Evolutionary conservation across 805 yeast genomes (phyloP).

Genomic region (Yamadazyma insecticola): DNA sequence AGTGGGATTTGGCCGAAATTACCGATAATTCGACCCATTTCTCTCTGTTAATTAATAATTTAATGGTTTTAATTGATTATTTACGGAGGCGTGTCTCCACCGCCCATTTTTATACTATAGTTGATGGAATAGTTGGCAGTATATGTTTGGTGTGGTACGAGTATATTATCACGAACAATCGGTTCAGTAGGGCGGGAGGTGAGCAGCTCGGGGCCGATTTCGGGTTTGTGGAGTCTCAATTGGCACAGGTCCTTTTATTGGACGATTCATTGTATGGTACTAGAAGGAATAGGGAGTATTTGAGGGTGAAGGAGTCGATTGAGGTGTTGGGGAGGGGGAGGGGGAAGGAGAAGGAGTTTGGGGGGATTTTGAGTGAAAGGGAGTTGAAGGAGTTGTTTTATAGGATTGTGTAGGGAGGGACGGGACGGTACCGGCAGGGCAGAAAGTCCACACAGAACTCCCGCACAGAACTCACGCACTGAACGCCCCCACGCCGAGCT

Average conservation of each 20-base stretch:
- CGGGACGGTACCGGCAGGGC: too few relatives aligned
- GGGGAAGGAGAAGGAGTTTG: too few relatives aligned
- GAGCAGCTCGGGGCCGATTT: constrained; percentile 30
- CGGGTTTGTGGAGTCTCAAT: constrained; percentile 13
- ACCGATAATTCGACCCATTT: constrained; percentile 17
- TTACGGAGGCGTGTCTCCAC: constrained; percentile 19
- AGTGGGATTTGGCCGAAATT: constrained; percentile 23
- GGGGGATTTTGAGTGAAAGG: too few relatives aligned
- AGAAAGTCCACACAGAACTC: too few relatives aligned
- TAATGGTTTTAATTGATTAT: constrained; percentile 23
- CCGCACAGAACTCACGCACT: too few relatives aligned
- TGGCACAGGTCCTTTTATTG: constrained; percentile 18
- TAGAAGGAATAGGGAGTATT: constrained; percentile 17
- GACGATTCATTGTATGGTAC: constrained; percentile 14
- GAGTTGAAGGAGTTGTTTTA: too few relatives aligned
- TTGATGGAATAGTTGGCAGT: constrained; percentile 23
- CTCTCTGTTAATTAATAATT: constrained; percentile 14
- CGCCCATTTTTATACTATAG: constrained; percentile 26
- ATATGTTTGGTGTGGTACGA: constrained; percentile 27
- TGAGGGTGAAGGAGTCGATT: constrained; percentile 24
- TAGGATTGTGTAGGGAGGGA: too few relatives aligned
- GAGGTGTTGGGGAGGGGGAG: constrained; percentile 25
- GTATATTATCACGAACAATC: constrained; percentile 36
- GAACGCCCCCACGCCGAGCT: too few relatives aligned
- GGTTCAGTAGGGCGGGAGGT: constrained; percentile 27